Evolutionary conservation across 2,329 filamentous ascomycete genomes (phyloP).

Genomic region (Claviceps pazoutovae): DNA sequence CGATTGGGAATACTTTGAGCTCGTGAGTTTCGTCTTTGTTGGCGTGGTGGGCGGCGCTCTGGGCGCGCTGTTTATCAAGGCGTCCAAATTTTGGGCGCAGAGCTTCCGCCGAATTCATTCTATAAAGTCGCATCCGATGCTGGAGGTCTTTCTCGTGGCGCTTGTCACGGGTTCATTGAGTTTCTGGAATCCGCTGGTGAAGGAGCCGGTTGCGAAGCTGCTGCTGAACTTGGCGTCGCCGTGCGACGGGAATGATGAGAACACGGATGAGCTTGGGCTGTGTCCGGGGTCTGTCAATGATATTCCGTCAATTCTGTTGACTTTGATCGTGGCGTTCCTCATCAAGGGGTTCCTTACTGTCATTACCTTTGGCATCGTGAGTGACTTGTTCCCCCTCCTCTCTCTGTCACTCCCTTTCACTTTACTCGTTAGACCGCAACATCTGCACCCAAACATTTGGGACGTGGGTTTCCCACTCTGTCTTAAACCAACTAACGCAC

Average conservation of each 20-base stretch:
- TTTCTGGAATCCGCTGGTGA: constrained; percentile 90
- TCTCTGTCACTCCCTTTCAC: no score
- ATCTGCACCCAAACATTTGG: no score
- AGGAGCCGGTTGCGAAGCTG: constrained; percentile 77
- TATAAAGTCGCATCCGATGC: constrained; percentile 71
- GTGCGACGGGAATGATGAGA: constrained; percentile 55
- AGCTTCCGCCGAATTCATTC: constrained; percentile 67
- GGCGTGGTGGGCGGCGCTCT: constrained; percentile 72
- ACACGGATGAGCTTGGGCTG: constrained; percentile 54
- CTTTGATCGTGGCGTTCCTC: constrained; percentile 64
- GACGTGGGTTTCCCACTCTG: no score
- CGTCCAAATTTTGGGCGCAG: constrained; percentile 76
- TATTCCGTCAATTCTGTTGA: constrained; percentile 63
- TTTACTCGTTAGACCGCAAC: no score
- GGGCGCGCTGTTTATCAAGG: constrained; percentile 93
- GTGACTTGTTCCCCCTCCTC: constrained; percentile 14
- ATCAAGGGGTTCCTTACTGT: constrained; percentile 82
- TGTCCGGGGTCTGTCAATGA: constrained; percentile 61
- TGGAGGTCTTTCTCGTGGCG: constrained; percentile 83
- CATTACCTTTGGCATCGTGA: constrained; percentile 78
- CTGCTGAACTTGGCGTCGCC: constrained; percentile 83
- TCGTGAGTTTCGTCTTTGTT: constrained; percentile 71
- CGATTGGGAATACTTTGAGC: constrained; percentile 91
- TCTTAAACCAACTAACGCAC: constrained; percentile 6
- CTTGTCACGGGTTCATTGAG: constrained; percentile 70